Evolutionary conservation across 164 flowering plant species (phyloP).

Genomic region (Annona cherimola): DNA sequence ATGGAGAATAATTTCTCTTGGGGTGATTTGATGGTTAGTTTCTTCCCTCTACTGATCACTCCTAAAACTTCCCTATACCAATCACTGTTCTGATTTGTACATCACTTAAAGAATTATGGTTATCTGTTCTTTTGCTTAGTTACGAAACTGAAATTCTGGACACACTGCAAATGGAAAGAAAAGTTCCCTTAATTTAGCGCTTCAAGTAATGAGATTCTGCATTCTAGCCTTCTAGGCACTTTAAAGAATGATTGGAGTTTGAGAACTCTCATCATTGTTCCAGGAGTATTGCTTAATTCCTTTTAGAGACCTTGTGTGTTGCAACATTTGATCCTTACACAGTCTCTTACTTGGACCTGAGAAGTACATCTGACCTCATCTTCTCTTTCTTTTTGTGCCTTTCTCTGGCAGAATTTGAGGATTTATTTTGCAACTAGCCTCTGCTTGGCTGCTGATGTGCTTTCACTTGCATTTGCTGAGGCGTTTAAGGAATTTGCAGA

Average conservation of each 20-base stretch:
- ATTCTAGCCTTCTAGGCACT: too few species aligned
- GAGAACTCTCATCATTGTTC: too few species aligned
- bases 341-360: too few species aligned
- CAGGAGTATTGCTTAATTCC: too few species aligned
- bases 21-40: conserved; percentile 62
- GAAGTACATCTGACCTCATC: neutral
- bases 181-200: neutral
- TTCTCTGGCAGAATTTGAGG: conserved; percentile 56
- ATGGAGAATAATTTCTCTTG: conserved; percentile 54
- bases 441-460: conserved; percentile 22
- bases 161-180: neutral
- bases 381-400: neutral
- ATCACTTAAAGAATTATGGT: too few species aligned
- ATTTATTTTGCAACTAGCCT: conserved; percentile 53
- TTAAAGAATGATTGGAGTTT: too few species aligned
- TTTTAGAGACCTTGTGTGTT: too few species aligned
- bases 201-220: too few species aligned
- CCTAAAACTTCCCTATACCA: neutral
- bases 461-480: conserved; percentile 35
- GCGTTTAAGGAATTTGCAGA: conserved; percentile 52
- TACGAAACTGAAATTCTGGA: neutral
- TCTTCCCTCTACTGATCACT: neutral
- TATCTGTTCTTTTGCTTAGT: neutral
- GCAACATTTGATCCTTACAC: too few species aligned
- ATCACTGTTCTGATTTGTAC: too few species aligned